phyloP scores from a whole-genome alignment of 148 eudicot genomes.

The Selenicereus undatus region DNA sequence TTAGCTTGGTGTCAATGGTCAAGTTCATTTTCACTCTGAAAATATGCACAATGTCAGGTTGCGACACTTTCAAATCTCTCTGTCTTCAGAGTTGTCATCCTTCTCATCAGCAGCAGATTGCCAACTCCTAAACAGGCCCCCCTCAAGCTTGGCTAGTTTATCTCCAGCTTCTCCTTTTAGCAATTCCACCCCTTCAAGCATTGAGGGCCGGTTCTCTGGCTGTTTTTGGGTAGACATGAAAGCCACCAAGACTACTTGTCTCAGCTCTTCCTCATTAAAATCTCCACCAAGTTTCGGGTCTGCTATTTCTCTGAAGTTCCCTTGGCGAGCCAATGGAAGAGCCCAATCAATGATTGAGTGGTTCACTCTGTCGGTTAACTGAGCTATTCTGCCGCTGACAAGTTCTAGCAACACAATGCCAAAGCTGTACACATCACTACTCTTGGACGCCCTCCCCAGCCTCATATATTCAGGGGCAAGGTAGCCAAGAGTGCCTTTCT shows the following conservation, averaged over 20 bases:
- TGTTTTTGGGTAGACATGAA: conserved; percentile 56
- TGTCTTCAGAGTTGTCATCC: conserved; percentile 17
- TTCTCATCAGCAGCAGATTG: conserved; percentile 15
- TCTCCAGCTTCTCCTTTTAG: conserved; percentile 66
- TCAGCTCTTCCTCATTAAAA: conserved; percentile 63
- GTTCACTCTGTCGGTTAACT: conserved; percentile 29
- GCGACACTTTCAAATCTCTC: conserved; percentile 27
- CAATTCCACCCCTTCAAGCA: conserved; percentile 70
- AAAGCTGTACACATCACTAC: conserved; percentile 82
- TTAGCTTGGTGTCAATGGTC: conserved; percentile 11
- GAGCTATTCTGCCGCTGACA: conserved; percentile 70
- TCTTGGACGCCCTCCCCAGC: conserved; percentile 72
- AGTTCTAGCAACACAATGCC: conserved; percentile 88
- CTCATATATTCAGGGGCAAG: conserved; percentile 77
- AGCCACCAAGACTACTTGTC: conserved; percentile 46
- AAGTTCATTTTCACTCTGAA: conserved; percentile 10
- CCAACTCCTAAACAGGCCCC: conserved; percentile 40
- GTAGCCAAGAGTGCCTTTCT: conserved; percentile 69
- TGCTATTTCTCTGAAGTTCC: conserved; percentile 54
- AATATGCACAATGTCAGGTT: conserved; percentile 11
- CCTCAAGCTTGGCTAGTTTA: conserved; percentile 44
- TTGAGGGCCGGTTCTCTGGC: conserved; percentile 77
- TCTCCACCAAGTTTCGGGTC: conserved; percentile 66
- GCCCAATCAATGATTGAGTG: conserved; percentile 75
- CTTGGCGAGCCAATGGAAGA: conserved; percentile 55